Percentiles rank a stretch among this genome's conserved stretches.
Evolutionary conservation across 2,329 filamentous ascomycete species (phyloP).

Genomic region (Nemania bipapillata): DNA sequence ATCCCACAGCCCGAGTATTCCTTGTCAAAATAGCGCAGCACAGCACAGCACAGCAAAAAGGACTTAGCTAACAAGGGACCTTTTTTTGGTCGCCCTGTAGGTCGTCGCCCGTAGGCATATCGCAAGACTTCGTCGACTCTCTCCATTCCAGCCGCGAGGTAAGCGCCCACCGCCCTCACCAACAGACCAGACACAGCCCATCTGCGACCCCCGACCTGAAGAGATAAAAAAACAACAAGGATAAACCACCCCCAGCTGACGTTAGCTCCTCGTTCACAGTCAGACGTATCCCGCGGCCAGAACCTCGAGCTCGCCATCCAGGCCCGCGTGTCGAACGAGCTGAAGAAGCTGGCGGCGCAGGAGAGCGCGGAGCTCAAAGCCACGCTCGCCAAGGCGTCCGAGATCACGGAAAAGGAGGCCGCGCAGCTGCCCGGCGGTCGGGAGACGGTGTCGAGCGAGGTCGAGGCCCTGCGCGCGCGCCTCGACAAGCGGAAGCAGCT

Average conservation of each 20-base stretch:
- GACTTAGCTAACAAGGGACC: slow-evolving; percentile 3
- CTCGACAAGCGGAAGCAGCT: slow-evolving; percentile 72
- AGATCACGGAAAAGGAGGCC: slow-evolving; percentile 45
- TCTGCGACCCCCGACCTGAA: not conserved
- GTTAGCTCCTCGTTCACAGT: slow-evolving; percentile 63
- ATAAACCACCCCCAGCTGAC: slow-evolving; percentile 16
- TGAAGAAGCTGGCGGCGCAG: slow-evolving; percentile 78
- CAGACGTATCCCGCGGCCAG: slow-evolving; percentile 85
- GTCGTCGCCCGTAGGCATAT: slow-evolving; percentile 68
- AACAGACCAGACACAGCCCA: not conserved
- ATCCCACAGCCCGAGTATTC: not conserved
- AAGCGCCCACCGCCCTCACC: slow-evolving; percentile 48
- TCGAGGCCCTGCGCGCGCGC: slow-evolving; percentile 67
- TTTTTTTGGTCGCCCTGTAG: slow-evolving; percentile 41
- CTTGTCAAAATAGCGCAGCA: slow-evolving; percentile 6
- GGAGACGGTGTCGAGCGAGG: slow-evolving; percentile 67
- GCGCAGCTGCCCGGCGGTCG: slow-evolving; percentile 50
- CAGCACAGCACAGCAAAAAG: no score
- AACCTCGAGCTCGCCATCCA: slow-evolving; percentile 88
- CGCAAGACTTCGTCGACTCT: slow-evolving; percentile 82
- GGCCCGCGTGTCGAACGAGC: slow-evolving; percentile 84
- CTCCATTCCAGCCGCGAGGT: slow-evolving; percentile 89
- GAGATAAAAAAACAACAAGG: not conserved
- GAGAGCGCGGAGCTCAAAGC: slow-evolving; percentile 75
- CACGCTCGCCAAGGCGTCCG: slow-evolving; percentile 68